A percentile compares a stretch with the other conserved stretches of the same genome.
phyloP scores from a whole-genome alignment of 495 filamentous ascomycete genomes.

The Aspergillus asperescens region DNA sequence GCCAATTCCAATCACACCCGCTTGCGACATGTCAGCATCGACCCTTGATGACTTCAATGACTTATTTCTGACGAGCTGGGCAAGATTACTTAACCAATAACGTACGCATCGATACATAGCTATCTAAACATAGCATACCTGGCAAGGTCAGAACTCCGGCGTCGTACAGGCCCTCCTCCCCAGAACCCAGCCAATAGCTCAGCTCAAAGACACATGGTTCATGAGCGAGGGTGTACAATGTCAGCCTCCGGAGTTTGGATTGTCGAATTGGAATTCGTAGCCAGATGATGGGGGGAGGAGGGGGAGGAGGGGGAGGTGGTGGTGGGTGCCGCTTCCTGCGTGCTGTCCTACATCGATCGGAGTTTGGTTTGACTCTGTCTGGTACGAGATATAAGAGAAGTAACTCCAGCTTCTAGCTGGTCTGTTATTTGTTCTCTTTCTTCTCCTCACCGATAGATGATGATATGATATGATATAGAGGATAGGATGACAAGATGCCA shows the following conservation, averaged over 20 bases:
- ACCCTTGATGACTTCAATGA: constrained; percentile 6
- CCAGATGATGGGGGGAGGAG: neutral
- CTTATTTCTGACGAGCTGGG: neutral
- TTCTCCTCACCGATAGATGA: neutral
- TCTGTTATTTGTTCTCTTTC: neutral
- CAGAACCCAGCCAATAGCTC: neutral
- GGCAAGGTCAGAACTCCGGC: neutral
- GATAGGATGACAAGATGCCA: constrained; percentile 1
- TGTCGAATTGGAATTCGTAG: neutral
- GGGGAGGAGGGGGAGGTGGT: too few relatives aligned
- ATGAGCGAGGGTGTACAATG: neutral
- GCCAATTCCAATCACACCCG: neutral
- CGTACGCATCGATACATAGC: neutral
- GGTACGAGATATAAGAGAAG: constrained; percentile 2
- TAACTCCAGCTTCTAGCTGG: neutral
- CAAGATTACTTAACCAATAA: neutral
- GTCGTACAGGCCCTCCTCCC: neutral
- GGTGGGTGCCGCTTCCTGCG: too few relatives aligned
- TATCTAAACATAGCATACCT: constrained; percentile 1
- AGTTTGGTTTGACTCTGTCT: too few relatives aligned
- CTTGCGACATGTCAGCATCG: neutral
- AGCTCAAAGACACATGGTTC: neutral
- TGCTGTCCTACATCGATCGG: neutral
- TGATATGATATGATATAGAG: neutral
- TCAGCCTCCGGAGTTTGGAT: neutral